Percentiles rank a stretch among this genome's conserved stretches.
phyloP scores from a whole-genome alignment of 2,329 filamentous ascomycete species.

The Pseudocercospora pini-densiflorae region DNA sequence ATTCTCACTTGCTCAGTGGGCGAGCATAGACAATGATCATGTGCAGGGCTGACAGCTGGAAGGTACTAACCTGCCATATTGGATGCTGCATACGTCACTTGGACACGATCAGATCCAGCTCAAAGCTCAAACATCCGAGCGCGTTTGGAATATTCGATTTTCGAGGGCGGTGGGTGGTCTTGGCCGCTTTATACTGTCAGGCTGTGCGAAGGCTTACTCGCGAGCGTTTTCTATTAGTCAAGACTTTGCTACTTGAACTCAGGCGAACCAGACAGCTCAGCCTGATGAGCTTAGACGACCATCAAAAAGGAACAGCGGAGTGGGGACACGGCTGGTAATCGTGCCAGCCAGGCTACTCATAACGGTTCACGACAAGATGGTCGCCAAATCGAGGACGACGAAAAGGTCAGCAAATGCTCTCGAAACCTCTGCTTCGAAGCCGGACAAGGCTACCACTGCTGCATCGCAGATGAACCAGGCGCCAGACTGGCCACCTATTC shows the following conservation, averaged over 20 bases:
- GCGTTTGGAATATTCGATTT: too few relatives aligned
- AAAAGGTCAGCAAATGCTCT: not conserved
- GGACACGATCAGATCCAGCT: too few relatives aligned
- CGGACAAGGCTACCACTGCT: not conserved
- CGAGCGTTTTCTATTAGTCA: not conserved
- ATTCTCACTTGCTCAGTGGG: too few relatives aligned
- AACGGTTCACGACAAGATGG: not conserved
- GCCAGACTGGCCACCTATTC: slow-evolving; percentile 73
- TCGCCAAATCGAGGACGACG: not conserved
- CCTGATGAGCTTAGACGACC: not conserved
- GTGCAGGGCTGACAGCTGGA: too few relatives aligned
- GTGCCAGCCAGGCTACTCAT: not conserved
- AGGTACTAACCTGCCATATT: too few relatives aligned
- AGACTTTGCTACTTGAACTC: not conserved
- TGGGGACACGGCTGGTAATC: not conserved
- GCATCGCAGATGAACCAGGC: not conserved
- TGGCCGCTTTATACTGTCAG: not conserved
- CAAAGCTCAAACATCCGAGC: too few relatives aligned
- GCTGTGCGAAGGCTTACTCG: not conserved
- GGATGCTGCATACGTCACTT: too few relatives aligned
- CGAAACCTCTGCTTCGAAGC: not conserved
- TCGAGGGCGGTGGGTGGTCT: not conserved
- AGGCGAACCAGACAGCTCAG: not conserved
- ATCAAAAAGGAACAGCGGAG: not conserved
- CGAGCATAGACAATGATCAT: too few relatives aligned